Percentiles rank a stretch among this genome's conserved stretches.
phyloP scores from a whole-genome alignment of 257 asterid genomes.

The Osmanthus fragrans region DNA sequence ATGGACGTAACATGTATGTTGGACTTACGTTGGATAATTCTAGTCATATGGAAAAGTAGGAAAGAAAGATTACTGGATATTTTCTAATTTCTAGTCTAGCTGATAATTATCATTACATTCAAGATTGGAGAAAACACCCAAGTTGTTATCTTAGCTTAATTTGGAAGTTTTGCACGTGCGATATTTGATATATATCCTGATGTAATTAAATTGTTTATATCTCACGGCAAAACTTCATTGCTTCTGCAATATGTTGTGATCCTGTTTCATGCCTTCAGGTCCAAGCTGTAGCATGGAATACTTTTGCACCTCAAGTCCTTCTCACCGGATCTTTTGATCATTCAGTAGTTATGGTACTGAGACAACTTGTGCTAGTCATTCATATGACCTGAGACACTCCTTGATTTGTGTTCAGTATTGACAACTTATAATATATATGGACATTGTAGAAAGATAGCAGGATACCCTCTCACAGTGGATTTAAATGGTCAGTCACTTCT shows the following conservation, averaged over 20 bases:
- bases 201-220: neutral
- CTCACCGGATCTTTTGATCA: conserved; percentile 92
- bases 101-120: neutral
- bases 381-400: neutral
- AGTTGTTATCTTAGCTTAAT: neutral
- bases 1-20: neutral
- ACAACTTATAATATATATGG: conserved; percentile 11
- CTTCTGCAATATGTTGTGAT: neutral
- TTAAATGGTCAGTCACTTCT: conserved; percentile 63
- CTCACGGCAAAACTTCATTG: neutral
- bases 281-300: conserved; percentile 95
- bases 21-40: neutral
- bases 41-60: neutral
- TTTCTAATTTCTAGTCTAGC: neutral
- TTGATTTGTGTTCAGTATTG: conserved; percentile 12
- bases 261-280: conserved; percentile 48
- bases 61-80: neutral
- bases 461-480: conserved; percentile 48
- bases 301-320: conserved; percentile 67
- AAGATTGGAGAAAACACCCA: neutral
- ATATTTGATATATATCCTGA: neutral
- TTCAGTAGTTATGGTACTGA: conserved; percentile 63
- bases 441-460: conserved; percentile 71
- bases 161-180: neutral
- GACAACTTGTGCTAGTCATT: neutral